Evolutionary conservation across 257 asterid genomes (phyloP).

Genomic region (Nicotiana noctiflora): DNA sequence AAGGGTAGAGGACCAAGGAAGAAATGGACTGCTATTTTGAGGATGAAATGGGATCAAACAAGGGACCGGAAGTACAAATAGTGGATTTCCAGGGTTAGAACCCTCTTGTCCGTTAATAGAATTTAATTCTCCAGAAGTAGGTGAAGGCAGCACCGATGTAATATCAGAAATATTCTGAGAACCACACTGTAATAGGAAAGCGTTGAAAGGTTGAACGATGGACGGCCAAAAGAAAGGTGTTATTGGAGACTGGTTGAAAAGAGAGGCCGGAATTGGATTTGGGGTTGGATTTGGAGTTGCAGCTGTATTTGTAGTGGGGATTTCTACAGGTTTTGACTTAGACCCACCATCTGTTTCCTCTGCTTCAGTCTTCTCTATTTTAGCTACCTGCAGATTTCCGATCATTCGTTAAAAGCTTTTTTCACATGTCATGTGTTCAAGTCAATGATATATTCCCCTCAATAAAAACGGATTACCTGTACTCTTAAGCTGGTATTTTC

Average conservation of each 20-base stretch:
- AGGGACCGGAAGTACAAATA: constrained; percentile 43
- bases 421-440: not conserved
- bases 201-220: constrained; percentile 25
- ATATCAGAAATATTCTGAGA: constrained; percentile 12
- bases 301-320: constrained; percentile 16
- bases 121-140: constrained; percentile 4
- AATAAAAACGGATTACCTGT: constrained; percentile 24
- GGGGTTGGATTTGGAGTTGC: constrained; percentile 16
- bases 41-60: constrained; percentile 40
- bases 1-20: constrained; percentile 3
- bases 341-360: constrained; percentile 18
- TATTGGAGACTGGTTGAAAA: constrained; percentile 28
- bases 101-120: constrained; percentile 25
- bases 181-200: constrained; percentile 19
- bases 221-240: constrained; percentile 49
- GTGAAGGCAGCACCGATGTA: constrained; percentile 19
- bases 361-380: constrained; percentile 23
- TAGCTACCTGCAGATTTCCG: constrained; percentile 28
- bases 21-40: constrained; percentile 1
- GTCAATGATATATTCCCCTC: not conserved
- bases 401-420: no score
- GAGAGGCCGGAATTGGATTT: constrained; percentile 8
- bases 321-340: constrained; percentile 1
- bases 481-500: constrained; percentile 34
- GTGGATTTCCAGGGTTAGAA: constrained; percentile 29